Conservation (phyloP, 2,329 filamentous ascomycete species). For the Blastomyces gilchristii region DNA sequence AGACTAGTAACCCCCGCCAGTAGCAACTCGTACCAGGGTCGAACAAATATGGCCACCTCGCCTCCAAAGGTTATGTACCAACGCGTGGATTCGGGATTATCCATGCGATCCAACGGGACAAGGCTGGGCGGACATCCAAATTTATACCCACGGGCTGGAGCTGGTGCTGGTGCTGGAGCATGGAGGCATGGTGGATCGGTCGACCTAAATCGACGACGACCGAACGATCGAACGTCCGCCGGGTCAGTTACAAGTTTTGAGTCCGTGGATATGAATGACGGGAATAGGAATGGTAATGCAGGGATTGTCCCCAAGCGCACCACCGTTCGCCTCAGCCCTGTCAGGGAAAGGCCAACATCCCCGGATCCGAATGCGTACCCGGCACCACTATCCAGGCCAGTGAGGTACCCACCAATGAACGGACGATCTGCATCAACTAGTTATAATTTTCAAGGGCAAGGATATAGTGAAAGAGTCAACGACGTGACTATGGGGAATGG, state of each 20-base stretch:
- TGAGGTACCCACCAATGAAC: not conserved
- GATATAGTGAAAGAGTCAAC: no score
- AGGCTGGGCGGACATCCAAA: not conserved
- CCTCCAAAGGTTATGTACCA: not conserved
- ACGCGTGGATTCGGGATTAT: not conserved
- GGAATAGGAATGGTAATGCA: conserved; percentile 6
- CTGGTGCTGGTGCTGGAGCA: not conserved
- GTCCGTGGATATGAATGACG: conserved; percentile 20
- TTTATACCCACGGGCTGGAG: not conserved
- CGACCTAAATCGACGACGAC: conserved; percentile 7
- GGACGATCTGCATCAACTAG: not conserved
- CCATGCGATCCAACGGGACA: not conserved
- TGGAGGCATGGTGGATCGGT: not conserved
- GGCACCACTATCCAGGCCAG: not conserved
- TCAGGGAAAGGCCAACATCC: conserved; percentile 13
- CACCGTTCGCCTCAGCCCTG: conserved; percentile 18
- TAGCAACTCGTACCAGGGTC: not conserved
- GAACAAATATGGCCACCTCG: not conserved
- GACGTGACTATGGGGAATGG: not conserved
- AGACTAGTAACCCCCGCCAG: not conserved
- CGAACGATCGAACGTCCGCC: conserved; percentile 9
- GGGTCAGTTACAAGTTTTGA: conserved; percentile 19
- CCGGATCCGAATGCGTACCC: not conserved
- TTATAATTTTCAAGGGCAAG: not conserved
- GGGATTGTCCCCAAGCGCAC: conserved; percentile 15